These are phyloP conservation scores for Pichia thaimueangensis DNA, from an alignment of 805 yeast species.

Conservation along the genomic window DNA sequence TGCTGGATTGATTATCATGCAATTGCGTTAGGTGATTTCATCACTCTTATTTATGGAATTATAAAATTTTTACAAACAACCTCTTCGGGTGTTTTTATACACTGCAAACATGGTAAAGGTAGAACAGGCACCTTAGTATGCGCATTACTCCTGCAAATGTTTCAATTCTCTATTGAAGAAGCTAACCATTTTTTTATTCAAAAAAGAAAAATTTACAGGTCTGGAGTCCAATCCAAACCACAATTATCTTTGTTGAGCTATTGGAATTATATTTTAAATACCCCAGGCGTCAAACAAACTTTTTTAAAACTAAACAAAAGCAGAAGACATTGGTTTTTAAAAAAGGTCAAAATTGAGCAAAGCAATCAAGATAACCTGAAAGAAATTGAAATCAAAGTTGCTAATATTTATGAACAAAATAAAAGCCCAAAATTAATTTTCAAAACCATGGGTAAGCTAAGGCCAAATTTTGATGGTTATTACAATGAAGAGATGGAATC, in stretches of 20 bases:
- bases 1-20: constrained; percentile 76
- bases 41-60: constrained; percentile 40
- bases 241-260: constrained; percentile 66
- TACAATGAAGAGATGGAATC: neutral
- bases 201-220: constrained; percentile 47
- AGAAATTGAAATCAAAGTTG: neutral
- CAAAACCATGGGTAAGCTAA: neutral
- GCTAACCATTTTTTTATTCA: constrained; percentile 50
- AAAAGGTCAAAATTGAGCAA: neutral
- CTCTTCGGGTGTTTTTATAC: constrained; percentile 52
- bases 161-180: constrained; percentile 31
- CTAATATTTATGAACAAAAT: neutral
- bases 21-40: constrained; percentile 53
- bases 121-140: constrained; percentile 74
- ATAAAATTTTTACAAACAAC: constrained; percentile 33
- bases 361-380: neutral
- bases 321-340: neutral
- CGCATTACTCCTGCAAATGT: constrained; percentile 57
- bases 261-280: constrained; percentile 22
- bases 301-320: neutral
- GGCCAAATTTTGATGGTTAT: neutral
- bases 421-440: neutral
- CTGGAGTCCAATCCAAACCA: constrained; percentile 66
- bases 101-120: constrained; percentile 91
- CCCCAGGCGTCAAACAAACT: no score